Evolutionary conservation across 2,329 filamentous ascomycete species (phyloP).

Genomic region (Penicillium polonicum): DNA sequence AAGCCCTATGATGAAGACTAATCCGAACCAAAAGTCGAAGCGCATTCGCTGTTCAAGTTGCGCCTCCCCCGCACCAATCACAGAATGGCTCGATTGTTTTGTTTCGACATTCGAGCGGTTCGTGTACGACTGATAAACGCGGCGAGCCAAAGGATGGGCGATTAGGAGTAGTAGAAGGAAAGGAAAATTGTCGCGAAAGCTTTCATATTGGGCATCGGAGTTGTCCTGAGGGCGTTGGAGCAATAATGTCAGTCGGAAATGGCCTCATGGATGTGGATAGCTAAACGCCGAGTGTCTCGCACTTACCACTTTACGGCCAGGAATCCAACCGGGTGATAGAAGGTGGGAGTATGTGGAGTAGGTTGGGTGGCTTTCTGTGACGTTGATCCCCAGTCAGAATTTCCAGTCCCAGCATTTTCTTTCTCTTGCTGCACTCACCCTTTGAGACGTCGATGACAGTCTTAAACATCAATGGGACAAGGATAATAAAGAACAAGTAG

Average conservation of each 20-base stretch:
- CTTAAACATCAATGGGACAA: conserved; percentile 86
- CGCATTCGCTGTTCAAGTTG: conserved; percentile 68
- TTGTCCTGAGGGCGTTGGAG: conserved; percentile 63
- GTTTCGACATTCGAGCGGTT: conserved; percentile 41
- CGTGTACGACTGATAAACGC: conserved; percentile 61
- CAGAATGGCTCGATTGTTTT: conserved; percentile 16
- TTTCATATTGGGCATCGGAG: conserved; percentile 82
- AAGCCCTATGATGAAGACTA: conserved; percentile 73
- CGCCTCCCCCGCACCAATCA: conserved; percentile 48
- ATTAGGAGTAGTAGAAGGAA: conserved; percentile 72
- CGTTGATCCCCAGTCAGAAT: conserved; percentile 16
- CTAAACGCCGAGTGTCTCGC: background rate
- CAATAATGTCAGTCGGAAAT: conserved; percentile 19
- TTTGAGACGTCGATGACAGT: conserved; percentile 81
- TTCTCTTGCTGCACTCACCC: conserved; percentile 53
- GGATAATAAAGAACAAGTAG: conserved; percentile 63
- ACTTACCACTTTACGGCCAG: conserved; percentile 80
- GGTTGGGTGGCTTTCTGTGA: conserved; percentile 72
- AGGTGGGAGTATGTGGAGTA: conserved; percentile 71
- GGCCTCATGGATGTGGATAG: background rate
- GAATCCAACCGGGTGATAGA: conserved; percentile 84
- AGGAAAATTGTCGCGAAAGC: conserved; percentile 82
- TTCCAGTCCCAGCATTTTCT: background rate
- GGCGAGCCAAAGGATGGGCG: conserved; percentile 76
- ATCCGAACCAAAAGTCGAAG: conserved; percentile 80